Evolutionary conservation across 2,329 filamentous ascomycete genomes (phyloP).

Genomic region (Alternaria sp.): DNA sequence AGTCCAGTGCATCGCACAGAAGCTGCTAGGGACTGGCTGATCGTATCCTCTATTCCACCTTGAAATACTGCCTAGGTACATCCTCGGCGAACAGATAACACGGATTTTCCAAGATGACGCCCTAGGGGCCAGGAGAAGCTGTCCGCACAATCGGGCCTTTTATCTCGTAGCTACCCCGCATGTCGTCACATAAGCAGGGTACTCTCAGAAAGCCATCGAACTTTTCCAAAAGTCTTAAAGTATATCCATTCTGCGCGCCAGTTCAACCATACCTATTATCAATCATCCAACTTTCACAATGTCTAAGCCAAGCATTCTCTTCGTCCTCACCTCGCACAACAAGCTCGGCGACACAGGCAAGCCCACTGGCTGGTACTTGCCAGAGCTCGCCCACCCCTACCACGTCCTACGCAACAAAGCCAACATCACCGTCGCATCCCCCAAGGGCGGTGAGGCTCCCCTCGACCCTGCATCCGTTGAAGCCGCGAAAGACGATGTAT

Average conservation of each 20-base stretch:
- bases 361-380: conserved; percentile 75
- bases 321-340: conserved; percentile 73
- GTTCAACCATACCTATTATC: background rate
- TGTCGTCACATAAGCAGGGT: conserved; percentile 10
- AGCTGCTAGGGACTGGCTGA: background rate
- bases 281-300: conserved; percentile 7
- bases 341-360: conserved; percentile 55
- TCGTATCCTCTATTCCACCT: background rate
- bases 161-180: conserved; percentile 11
- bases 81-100: background rate
- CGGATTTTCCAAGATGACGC: background rate
- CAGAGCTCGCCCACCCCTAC: conserved; percentile 51
- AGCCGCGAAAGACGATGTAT: conserved; percentile 59
- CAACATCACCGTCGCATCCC: conserved; percentile 53
- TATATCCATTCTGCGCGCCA: background rate
- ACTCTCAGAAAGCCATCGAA: conserved; percentile 3
- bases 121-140: background rate
- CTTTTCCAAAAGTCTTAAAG: background rate
- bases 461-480: conserved; percentile 49
- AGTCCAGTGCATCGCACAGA: background rate
- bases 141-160: conserved; percentile 12
- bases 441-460: conserved; percentile 50
- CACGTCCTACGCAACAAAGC: conserved; percentile 49
- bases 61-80: background rate
- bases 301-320: conserved; percentile 67